These are phyloP conservation scores for Clonostachys rosea DNA, from an alignment of 2,329 filamentous ascomycete genomes.

Conservation along the genomic window DNA sequence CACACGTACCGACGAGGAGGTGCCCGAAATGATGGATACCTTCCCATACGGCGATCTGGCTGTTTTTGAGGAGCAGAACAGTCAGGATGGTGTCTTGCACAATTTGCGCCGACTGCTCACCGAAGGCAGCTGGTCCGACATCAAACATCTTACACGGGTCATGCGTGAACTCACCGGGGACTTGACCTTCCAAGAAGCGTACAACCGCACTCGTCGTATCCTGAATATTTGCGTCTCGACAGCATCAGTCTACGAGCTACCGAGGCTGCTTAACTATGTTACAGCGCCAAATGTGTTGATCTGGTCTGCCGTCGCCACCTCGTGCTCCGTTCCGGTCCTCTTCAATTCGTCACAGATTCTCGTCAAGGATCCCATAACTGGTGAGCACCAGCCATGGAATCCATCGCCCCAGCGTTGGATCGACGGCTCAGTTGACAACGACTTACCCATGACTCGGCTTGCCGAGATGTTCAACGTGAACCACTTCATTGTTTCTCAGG, in stretches of 20 bases:
- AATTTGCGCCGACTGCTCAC: slow-evolving; percentile 72
- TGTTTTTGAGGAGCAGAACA: slow-evolving; percentile 66
- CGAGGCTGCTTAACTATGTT: slow-evolving; percentile 83
- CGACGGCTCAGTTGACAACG: slow-evolving; percentile 91
- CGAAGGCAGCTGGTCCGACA: slow-evolving; percentile 82
- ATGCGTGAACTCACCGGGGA: slow-evolving; percentile 81
- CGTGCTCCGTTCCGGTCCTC: slow-evolving; percentile 85
- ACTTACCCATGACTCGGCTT: slow-evolving; percentile 84
- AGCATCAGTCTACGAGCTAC: slow-evolving; percentile 81
- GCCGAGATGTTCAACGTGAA: slow-evolving; percentile 98
- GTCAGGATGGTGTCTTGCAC: slow-evolving; percentile 57
- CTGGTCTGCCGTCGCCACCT: slow-evolving; percentile 94
- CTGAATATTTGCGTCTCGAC: slow-evolving; percentile 93
- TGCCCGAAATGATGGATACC: slow-evolving; percentile 61
- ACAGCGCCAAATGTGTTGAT: slow-evolving; percentile 93
- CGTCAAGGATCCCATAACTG: slow-evolving; percentile 80
- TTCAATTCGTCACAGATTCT: slow-evolving; percentile 77
- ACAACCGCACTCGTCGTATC: slow-evolving; percentile 88
- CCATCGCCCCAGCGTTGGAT: slow-evolving; percentile 83
- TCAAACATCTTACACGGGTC: slow-evolving; percentile 72
- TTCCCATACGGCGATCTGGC: slow-evolving; percentile 78
- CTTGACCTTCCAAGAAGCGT: slow-evolving; percentile 92
- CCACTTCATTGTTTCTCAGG: slow-evolving; percentile 95
- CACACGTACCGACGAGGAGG: slow-evolving; percentile 71
- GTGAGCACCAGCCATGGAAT: slow-evolving; percentile 77